Conservation (phyloP, 768 basidiomycete species). For the Boletus tomentosulus region DNA sequence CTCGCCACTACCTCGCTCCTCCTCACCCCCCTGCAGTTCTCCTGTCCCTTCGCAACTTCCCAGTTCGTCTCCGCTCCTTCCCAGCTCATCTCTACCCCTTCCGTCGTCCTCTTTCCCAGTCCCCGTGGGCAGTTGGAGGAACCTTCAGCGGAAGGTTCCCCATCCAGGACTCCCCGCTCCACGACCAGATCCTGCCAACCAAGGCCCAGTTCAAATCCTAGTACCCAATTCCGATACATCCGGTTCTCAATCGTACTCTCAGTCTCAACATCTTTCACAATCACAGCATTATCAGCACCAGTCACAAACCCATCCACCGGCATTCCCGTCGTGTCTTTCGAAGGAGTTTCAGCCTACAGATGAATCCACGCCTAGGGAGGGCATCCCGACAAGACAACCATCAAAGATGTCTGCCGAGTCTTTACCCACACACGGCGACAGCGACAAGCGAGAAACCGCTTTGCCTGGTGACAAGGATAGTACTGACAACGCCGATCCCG, state of each 20-base stretch:
- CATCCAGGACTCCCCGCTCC: constrained; percentile 37
- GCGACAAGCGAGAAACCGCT: background rate
- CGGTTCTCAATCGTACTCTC: constrained; percentile 30
- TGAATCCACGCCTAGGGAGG: constrained; percentile 19
- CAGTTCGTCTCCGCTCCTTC: constrained; percentile 11
- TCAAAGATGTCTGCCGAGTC: constrained; percentile 7
- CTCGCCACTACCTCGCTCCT: constrained; percentile 3
- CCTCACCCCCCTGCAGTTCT: constrained; percentile 8
- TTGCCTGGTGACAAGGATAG: background rate
- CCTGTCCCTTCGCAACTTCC: constrained; percentile 5
- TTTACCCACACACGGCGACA: background rate
- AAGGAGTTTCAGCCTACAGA: constrained; percentile 18
- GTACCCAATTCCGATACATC: constrained; percentile 58
- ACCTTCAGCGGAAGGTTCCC: constrained; percentile 44
- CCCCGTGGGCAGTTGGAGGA: constrained; percentile 16
- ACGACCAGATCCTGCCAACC: constrained; percentile 24
- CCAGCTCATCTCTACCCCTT: constrained; percentile 11
- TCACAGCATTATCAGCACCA: constrained; percentile 30
- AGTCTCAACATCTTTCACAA: constrained; percentile 19
- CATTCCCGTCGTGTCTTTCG: constrained; percentile 17
- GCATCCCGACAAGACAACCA: background rate
- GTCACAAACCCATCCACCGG: constrained; percentile 4
- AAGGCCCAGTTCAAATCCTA: constrained; percentile 41
- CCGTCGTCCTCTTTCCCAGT: constrained; percentile 4
- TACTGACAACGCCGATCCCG: background rate